These are phyloP conservation scores for Zancudomyces culisetae DNA, from an alignment of 371 early-diverging fungal species.

Conservation along the genomic window DNA sequence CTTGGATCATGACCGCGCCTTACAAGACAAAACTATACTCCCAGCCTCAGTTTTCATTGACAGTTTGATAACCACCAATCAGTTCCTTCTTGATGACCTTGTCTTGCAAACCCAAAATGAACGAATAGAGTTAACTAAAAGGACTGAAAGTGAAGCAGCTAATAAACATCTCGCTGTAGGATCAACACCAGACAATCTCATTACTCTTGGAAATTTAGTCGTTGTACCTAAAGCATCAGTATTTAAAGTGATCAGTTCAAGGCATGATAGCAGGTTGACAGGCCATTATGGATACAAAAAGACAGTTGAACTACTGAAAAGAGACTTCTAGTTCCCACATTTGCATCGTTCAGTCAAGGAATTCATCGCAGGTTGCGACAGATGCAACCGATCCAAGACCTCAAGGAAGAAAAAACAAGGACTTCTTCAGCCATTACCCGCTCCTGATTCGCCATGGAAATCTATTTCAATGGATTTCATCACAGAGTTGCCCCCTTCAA, in stretches of 20 bases:
- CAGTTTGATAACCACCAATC: too few species aligned
- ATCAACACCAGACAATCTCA: background rate
- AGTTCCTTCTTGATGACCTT: too few species aligned
- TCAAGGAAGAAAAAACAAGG: conserved; percentile 6
- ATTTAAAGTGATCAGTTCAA: background rate
- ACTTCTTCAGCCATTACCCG: conserved; percentile 21
- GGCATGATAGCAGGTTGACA: background rate
- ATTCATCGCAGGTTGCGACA: background rate
- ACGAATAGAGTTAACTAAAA: too few species aligned
- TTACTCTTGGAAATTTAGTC: background rate
- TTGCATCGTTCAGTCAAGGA: background rate
- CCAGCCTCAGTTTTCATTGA: too few species aligned
- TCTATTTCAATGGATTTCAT: conserved; percentile 31
- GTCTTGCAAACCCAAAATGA: too few species aligned
- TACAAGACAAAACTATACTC: too few species aligned
- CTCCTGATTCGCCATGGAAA: conserved; percentile 23
- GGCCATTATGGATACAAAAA: conserved; percentile 2
- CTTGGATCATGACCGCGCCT: too few species aligned
- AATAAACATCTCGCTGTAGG: too few species aligned
- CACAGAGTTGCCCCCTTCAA: conserved; percentile 19
- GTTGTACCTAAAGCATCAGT: background rate
- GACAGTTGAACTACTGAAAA: background rate
- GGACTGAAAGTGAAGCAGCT: too few species aligned
- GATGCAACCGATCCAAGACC: background rate
- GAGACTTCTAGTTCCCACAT: conserved; percentile 1